Evolutionary conservation across 1,284 basidiomycete genomes (phyloP), one percentile per base, ranked within the genome.

Genomic region (Fomitiporia mediterranea): DNA sequence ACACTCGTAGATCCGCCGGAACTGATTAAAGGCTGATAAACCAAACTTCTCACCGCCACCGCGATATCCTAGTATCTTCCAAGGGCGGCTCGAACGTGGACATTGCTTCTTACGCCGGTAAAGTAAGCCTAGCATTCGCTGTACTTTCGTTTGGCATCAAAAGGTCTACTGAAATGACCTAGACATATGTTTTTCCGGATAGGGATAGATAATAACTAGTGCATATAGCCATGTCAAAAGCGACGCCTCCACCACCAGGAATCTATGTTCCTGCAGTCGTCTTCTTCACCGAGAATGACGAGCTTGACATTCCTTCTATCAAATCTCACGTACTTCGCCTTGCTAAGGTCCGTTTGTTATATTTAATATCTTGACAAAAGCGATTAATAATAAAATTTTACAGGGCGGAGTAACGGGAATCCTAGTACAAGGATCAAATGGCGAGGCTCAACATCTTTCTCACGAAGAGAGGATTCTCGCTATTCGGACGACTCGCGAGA

Each of bases 381-480:
- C 9, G 21, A 53, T 27, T 48, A 17, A 47, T 44, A 5, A 25
- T 27, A 28, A 2, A 23, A 25, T 23, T 44, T 5, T 17, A 28
- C 40, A 84, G 79, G 86, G 83, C 25, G 84, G 84, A 1, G 79
- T 89, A 2, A 84, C 83, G 0, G 87, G 86, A 4, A 86, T 89
- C 59, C 73, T 91, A 21, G 83, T 89, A 0, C 86, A 89, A 66
- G 87, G 87, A 47, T 86, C 81, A 57, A 90, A 89, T 59, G 86
- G 87, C 50, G 86, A 89, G 67, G 88, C 89, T 4, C 84, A 86
- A 63, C 90, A 94, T 64, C 78, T 94, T 63, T 84, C 81, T 3
- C 76, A 79, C 51, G 75, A 77, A 1, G 89, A 91, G 69, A 82
- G 91, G 53, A 81, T 80, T 64, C 66, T 75, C 13, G 78, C 83